phyloP scores from a whole-genome alignment of 768 basidiomycete genomes.

The Suillus sp. region DNA sequence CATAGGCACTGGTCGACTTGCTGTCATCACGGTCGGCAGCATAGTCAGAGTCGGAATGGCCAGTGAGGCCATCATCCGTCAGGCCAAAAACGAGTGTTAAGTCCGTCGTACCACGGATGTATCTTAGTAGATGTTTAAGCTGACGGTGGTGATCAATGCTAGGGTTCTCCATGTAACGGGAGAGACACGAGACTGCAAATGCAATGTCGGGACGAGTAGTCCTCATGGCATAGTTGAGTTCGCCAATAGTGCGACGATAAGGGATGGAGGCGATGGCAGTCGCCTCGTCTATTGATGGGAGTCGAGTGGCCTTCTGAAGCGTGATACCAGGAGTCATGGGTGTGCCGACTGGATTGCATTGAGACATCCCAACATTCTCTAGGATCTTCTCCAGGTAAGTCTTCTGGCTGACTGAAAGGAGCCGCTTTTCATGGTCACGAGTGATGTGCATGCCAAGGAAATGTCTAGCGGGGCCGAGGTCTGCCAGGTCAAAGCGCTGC shows the following conservation, averaged over 20 bases:
- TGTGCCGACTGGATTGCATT: conserved; percentile 16
- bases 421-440: too few relatives aligned
- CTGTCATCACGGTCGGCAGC: background rate
- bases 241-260: too few relatives aligned
- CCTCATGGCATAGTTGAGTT: too few relatives aligned
- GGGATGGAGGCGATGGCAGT: too few relatives aligned
- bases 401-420: conserved; percentile 23
- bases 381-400: conserved; percentile 18
- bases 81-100: background rate
- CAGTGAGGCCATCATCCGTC: background rate
- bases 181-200: background rate
- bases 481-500: too few relatives aligned
- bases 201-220: background rate
- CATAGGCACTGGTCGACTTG: background rate
- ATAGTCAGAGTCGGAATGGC: background rate
- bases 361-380: conserved; percentile 17
- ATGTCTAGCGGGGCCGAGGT: too few relatives aligned
- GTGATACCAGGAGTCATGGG: too few relatives aligned
- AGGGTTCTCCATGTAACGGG: background rate
- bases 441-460: too few relatives aligned
- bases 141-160: background rate
- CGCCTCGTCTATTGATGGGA: too few relatives aligned
- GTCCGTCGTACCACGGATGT: background rate
- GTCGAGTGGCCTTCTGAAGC: too few relatives aligned
- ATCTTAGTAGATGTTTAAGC: background rate